These are phyloP conservation scores for Ottelia alismoides DNA, from an alignment of 106 monocot genomes.

Conservation along the genomic window DNA sequence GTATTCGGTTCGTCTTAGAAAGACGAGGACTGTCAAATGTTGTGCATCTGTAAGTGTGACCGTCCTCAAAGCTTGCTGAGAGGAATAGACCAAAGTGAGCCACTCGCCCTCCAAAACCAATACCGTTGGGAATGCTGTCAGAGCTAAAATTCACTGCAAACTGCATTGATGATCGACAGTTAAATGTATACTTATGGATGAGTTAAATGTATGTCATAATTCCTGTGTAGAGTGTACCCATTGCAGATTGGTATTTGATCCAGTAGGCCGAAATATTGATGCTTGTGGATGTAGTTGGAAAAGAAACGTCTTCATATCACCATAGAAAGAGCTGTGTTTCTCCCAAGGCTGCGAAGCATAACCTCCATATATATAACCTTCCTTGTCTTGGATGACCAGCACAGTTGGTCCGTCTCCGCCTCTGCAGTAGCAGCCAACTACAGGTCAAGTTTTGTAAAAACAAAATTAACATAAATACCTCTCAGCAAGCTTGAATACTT, in stretches of 20 bases:
- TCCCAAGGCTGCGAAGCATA: constrained; percentile 97
- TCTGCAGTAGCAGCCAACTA: too few relatives aligned
- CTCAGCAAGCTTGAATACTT: too few relatives aligned
- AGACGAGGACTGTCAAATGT: constrained; percentile 88
- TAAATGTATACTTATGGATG: too few relatives aligned
- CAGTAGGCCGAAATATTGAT: constrained; percentile 76
- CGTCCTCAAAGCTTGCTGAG: constrained; percentile 71
- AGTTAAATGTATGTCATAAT: too few relatives aligned
- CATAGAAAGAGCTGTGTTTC: constrained; percentile 85
- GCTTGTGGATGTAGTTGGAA: constrained; percentile 79
- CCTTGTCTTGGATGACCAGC: constrained; percentile 68
- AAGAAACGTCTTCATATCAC: constrained; percentile 92
- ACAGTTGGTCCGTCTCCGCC: constrained; percentile 66
- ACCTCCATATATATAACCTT: constrained; percentile 82
- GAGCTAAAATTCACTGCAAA: constrained; percentile 92
- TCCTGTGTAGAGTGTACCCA: too few relatives aligned
- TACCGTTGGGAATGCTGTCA: constrained; percentile 86
- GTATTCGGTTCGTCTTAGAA: constrained; percentile 42
- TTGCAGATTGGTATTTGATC: constrained; percentile 78
- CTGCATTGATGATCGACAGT: too few relatives aligned
- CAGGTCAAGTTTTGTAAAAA: too few relatives aligned
- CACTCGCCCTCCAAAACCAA: constrained; percentile 82
- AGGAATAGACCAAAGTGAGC: constrained; percentile 88
- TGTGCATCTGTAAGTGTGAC: constrained; percentile 71
- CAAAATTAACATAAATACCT: too few relatives aligned